Base-by-base conservation (phyloP, 2,329 filamentous ascomycete species). In the Domatiomyces globalis region DNA sequence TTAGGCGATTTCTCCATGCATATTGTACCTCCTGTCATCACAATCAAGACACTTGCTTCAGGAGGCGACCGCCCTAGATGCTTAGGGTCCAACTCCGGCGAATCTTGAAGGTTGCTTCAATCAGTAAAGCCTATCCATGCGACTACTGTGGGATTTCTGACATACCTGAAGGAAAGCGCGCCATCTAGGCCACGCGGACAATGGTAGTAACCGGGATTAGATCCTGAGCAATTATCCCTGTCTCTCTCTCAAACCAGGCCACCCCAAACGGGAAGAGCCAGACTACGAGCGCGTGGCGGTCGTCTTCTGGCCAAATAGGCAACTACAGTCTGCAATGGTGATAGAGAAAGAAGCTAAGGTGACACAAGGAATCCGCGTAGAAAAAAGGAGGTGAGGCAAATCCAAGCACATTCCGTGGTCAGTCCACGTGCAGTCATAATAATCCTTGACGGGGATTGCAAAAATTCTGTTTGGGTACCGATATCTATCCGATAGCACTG, bases 1-100 rank as follows among this genome's bases (percentile, higher is more conserved):
- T 87, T 79, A 7, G 78, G 76, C 8, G 87, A 87, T 50, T 81
- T 83, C 63, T 84, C 81, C 89, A 95, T 95, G 70, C 87, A 95
- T 62, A 95, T 95, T n/a, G 68, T 70, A 50, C 66, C 70, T 64
- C 86, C 88, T 10, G 89, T 95, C 72, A 94, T 90, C 67, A 95
- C 86, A 62, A 95, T 84, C 58, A 95, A 74, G 10, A 95, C 85
- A 53, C 85, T 77, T 20, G 86, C 87, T 66, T 94, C 87, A 9
- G 83, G 84, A 36, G 58, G 57, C 33, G 33, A 39, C 9, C 33
- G 33, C 10, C 33, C 33, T 15, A 10, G 5, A 39, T 15, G 33
- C 4, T 39, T 10, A 10, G 33, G 15, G 1, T 47, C 45, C 27
- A 33, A 15, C 45, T 47, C 45, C 17, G 45, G 45, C 8, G 45